Base-by-base conservation (phyloP, 371 early-diverging fungal genomes). In the Apophysomyces sp. region DNA sequence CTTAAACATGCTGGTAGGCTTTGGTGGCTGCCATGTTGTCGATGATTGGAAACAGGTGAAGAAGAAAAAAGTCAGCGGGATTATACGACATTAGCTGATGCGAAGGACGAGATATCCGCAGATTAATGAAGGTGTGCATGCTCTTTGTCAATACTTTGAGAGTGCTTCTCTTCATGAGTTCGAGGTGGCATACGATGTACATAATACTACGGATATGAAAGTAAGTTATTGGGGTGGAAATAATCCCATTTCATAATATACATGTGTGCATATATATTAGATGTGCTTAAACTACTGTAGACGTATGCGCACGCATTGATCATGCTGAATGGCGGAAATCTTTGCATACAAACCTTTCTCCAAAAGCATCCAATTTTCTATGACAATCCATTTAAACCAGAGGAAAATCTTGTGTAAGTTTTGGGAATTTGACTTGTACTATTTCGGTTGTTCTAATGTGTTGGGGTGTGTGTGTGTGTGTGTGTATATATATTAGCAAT, bases 341-440 rank as follows among this genome's bases (percentile, higher is more conserved):
- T 88, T 6, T 89, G 89, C 68, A 88, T 92, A 41, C 89, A 92
- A 62, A 84, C 91, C 1, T 94, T 89, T 71, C 85, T 93, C 44
- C 91, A 93, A 37, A 94, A 93, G 66, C 89, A 91, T 61, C 90
- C 89, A 29, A 86, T 94, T 29, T 94, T 94, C 61, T 94, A 87
- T 69, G 94, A 93, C 68, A 89, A 91, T 55, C 82, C 82, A 7
- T 84, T 80, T 39, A 79, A 82, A 52, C 80, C 86, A 13, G 76
- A 83, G 51, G 86, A 84, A 55, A 88, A 86, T 57, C 80, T 82
- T 51, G 72, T 69, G 84, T 83, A 76, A 59, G 73, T 60, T 8
- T 21, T 13, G 32, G 4, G 7, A 6, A 29, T 31, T 32, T 16
- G 32, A 18, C n/a, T 13, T 21, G 2, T 2, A 16, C n/a, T 29